These are phyloP conservation scores for Salix koriyanagi DNA, from an alignment of 345 rosid species.

Conservation along the genomic window DNA sequence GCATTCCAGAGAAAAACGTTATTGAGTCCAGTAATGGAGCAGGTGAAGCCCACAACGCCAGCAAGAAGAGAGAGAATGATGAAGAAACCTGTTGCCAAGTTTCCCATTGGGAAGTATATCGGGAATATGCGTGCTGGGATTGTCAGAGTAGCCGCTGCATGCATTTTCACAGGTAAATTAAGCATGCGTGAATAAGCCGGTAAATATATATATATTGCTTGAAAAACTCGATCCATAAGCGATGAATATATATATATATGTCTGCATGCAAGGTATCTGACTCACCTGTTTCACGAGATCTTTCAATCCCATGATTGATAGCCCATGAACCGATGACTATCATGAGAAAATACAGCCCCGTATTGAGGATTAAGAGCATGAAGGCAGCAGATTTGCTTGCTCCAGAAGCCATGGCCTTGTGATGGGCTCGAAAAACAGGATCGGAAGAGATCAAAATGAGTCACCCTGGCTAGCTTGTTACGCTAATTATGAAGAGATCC, in stretches of 20 bases:
- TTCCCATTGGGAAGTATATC: conserved; percentile 74
- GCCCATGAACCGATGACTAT: conserved; percentile 70
- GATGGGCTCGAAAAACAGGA: background rate
- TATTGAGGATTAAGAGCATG: conserved; percentile 60
- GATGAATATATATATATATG: background rate
- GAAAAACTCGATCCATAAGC: background rate
- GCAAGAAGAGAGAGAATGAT: conserved; percentile 66
- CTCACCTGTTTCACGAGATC: conserved; percentile 59
- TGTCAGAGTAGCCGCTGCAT: conserved; percentile 62
- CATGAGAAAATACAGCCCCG: conserved; percentile 59
- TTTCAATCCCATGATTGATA: conserved; percentile 60
- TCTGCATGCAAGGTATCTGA: background rate
- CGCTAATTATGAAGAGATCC: background rate
- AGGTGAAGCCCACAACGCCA: conserved; percentile 70
- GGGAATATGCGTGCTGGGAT: conserved; percentile 78
- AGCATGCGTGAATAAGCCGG: background rate
- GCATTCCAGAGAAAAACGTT: conserved; percentile 43
- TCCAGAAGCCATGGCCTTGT: conserved; percentile 52
- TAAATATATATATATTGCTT: background rate
- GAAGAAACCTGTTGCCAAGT: conserved; percentile 78
- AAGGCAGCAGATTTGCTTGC: conserved; percentile 60
- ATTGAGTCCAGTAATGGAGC: conserved; percentile 53
- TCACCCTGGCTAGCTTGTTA: background rate
- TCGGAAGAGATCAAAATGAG: background rate
- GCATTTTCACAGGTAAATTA: background rate